phyloP scores from a whole-genome alignment of 2,329 filamentous ascomycete species.

The Sclerotinia sclerotiorum region DNA sequence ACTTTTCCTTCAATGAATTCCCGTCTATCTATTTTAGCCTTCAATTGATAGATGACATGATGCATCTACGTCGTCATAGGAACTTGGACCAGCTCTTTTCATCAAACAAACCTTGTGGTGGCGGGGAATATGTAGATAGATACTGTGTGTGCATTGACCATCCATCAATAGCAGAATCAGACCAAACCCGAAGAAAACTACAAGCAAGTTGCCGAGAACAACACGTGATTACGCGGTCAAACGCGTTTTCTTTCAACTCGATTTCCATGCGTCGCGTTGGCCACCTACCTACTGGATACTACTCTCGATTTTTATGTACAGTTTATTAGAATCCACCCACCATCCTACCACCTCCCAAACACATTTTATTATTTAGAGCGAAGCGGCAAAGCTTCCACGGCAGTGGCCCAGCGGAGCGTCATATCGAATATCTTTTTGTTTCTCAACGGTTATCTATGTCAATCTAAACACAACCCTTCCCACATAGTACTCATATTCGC shows the following conservation, averaged over 20 bases:
- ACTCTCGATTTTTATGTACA: background rate
- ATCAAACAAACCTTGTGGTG: background rate
- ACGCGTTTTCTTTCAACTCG: background rate
- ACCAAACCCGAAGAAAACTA: too few species aligned
- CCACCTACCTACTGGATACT: background rate
- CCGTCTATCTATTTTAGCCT: too few species aligned
- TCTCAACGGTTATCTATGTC: too few species aligned
- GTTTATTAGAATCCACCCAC: background rate
- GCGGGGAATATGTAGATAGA: background rate
- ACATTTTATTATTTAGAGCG: background rate
- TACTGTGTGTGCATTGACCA: background rate
- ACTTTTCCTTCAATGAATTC: too few species aligned
- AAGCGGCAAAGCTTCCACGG: background rate
- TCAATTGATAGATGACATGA: too few species aligned
- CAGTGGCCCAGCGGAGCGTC: constrained; percentile 6
- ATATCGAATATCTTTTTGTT: background rate
- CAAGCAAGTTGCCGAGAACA: background rate
- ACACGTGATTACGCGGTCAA: background rate
- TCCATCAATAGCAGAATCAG: background rate
- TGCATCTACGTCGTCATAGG: too few species aligned
- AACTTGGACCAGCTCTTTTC: too few species aligned
- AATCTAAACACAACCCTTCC: background rate
- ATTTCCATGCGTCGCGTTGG: background rate
- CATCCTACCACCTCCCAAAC: background rate
- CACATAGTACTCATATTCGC: background rate